Conservation (phyloP, 108 stramenopile genomes). For the Discostella pseudostelligera region DNA sequence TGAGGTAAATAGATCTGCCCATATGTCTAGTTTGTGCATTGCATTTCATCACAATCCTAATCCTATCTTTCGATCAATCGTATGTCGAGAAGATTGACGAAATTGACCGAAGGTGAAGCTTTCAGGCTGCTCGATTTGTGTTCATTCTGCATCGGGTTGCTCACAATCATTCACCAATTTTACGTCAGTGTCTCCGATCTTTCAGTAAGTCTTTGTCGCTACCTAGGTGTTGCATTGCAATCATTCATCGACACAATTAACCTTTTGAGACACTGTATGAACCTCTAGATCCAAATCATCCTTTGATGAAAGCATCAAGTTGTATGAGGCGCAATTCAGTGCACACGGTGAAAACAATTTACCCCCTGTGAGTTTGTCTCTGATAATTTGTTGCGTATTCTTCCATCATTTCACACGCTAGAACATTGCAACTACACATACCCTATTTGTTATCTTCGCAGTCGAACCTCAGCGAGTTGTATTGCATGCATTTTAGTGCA, state of each 20-base stretch:
- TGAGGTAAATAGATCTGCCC: slow-evolving; percentile 14
- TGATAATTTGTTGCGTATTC: no score
- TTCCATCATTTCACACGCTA: no score
- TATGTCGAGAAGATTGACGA: slow-evolving; percentile 8
- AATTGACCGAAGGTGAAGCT: slow-evolving; percentile 28
- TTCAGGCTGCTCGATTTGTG: neutral
- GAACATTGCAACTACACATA: no score
- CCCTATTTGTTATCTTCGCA: no score
- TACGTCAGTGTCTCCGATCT: slow-evolving; percentile 30
- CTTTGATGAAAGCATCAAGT: slow-evolving; percentile 20
- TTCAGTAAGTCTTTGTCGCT: slow-evolving; percentile 7
- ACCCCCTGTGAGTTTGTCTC: slow-evolving; percentile 28
- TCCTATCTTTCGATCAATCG: neutral
- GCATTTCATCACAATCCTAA: neutral
- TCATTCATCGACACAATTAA: no score
- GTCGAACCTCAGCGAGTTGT: slow-evolving; percentile 33
- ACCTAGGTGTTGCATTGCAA: neutral
- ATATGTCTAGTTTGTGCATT: neutral
- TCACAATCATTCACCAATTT: neutral
- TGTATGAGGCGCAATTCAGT: slow-evolving; percentile 47
- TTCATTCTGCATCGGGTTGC: neutral
- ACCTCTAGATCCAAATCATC: slow-evolving; percentile 17
- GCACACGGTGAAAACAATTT: slow-evolving; percentile 21
- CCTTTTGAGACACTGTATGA: no score
- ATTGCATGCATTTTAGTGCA: slow-evolving; percentile 27